Evolutionary conservation across 1,284 basidiomycete species (phyloP), one percentile per base, ranked within the genome.

Genomic region (Exobasidium cylindrosporum): DNA sequence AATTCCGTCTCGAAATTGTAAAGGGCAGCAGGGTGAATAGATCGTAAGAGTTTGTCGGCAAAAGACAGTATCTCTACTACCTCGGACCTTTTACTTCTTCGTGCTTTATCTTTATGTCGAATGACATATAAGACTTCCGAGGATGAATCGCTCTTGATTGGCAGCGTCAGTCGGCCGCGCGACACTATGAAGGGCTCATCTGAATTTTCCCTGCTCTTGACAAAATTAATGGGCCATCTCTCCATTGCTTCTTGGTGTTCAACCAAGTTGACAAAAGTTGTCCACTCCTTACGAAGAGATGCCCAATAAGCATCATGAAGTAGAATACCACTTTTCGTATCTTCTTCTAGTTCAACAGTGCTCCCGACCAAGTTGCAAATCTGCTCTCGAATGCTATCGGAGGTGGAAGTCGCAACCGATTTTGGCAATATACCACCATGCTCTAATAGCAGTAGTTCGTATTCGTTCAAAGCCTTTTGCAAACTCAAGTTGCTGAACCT

Each of bases 221-320:
- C 55, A 21, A 60, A 57, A 0, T 59, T 60, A 26, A 78, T 66
- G 2, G 73, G 72, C 72, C 72, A 78, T 43, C 69, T 63, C 23
- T 71, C 76, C 0, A 64, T 63, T 21, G 66, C 64, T 58, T 78
- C 76, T 57, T 69, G 62, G 59, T 75, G 68, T 60, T 76, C 73
- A 43, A 68, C 65, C 10, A 75, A 65, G 6, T 70, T 70, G 3
- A 69, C 65, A 58, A 74, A 72, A n/a, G 67, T 69, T 61, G 70
- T 66, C 76, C 76, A 78, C 32, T 74, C 73, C 23, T 66, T 60
- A 2, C 68, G 44, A 21, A 67, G 58, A 14, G 61, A 57, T 13
- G 62, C 62, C n/a, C 64, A 64, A 24, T 69, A 64, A 61, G 65
- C 58, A 26, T 69, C 69, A 60, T 70, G 62, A 54, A 69, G 57